Conservation (phyloP, 257 asterid species). For the Solanum etuberosum region DNA sequence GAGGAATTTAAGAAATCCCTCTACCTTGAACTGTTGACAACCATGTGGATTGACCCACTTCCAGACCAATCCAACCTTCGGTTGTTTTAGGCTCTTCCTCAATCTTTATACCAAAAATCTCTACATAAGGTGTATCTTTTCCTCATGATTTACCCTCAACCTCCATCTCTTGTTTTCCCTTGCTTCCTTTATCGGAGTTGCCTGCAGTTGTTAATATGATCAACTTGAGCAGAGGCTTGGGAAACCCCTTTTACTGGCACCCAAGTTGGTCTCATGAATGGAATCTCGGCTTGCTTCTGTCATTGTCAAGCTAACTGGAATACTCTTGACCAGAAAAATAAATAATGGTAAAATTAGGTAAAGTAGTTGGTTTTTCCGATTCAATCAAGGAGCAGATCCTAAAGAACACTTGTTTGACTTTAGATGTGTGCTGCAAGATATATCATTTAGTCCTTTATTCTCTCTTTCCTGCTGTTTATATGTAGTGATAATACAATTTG, state of each 20-base stretch:
- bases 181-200: not conserved
- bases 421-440: not conserved
- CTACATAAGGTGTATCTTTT: not conserved
- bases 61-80: not conserved
- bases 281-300: not conserved
- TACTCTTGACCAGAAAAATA: not conserved
- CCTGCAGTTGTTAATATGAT: not conserved
- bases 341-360: not conserved
- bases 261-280: not conserved
- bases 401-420: not conserved
- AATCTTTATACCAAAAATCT: not conserved
- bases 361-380: not conserved
- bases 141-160: not conserved
- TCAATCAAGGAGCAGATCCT: not conserved
- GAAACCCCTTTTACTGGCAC: not conserved
- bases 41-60: not conserved
- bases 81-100: not conserved
- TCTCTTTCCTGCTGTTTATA: not conserved
- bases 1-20: not conserved
- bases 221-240: not conserved
- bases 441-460: not conserved
- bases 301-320: not conserved
- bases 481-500: not conserved
- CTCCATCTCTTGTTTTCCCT: not conserved
- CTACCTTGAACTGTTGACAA: not conserved